Evolutionary conservation across 208 protist genomes (phyloP).

Genomic region (Spongospora subterranea): DNA sequence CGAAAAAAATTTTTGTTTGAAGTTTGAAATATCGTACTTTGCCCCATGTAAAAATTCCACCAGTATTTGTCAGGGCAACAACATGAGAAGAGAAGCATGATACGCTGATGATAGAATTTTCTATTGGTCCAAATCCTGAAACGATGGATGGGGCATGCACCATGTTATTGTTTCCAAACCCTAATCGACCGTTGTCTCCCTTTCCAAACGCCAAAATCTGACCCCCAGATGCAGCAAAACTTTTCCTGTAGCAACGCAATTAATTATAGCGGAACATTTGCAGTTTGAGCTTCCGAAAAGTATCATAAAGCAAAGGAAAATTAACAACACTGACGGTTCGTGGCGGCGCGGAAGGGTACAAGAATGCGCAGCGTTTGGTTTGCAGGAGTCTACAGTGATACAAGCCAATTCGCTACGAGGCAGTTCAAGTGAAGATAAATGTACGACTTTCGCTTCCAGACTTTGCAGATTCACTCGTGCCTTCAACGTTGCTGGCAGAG

Average conservation of each 20-base stretch:
- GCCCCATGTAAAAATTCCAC: neutral
- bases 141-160: neutral
- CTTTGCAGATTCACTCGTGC: too few species aligned
- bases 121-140: neutral
- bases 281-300: too few species aligned
- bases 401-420: too few species aligned
- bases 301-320: too few species aligned
- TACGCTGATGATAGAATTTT: neutral
- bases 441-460: too few species aligned
- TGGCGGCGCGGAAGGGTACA: neutral
- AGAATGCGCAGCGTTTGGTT: neutral
- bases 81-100: conserved; percentile 46
- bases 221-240: neutral
- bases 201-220: conserved; percentile 31
- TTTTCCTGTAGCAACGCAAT: too few species aligned
- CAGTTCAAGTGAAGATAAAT: too few species aligned
- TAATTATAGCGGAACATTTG: too few species aligned
- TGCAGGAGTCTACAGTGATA: too few species aligned
- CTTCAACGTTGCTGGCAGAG: too few species aligned
- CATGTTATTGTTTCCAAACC: neutral
- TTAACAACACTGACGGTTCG: neutral
- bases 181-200: conserved; percentile 27
- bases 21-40: conserved; percentile 32
- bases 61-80: conserved; percentile 11
- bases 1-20: too few species aligned